Base-by-base conservation (phyloP, 1,139 yeast genomes). In the Suhomyces choctaworum region DNA sequence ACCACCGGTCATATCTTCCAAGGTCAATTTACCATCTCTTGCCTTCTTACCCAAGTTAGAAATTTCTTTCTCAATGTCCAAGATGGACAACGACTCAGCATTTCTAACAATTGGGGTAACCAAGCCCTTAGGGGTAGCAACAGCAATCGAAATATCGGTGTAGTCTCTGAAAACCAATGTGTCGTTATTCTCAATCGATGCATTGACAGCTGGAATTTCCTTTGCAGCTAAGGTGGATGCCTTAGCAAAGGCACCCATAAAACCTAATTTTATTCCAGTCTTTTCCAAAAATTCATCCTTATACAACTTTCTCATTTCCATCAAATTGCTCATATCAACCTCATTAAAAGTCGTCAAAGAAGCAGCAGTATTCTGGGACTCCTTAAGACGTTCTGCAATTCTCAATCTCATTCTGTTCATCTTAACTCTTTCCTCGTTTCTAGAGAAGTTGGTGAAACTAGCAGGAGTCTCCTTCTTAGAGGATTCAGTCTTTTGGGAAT, bases 321-420 rank as follows among this genome's bases (percentile, higher is more conserved):
- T 75, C 56, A 92, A 70, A 47, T 84, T 80, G 44, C 95, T 74
- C 98, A 92, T 92, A 71, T 92, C 98, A 47, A 88, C 96, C 72
- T 92, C 98, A 69, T 92, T 90, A 78, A 92, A 92, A 31, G 98
- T 92, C 46, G 98, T 92, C 60, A 92, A 79, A 34, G 97, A 88
- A 31, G 99, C 99, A 49, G 97, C 96, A 38, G 98, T 89, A 76
- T 92, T 92, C 72, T 92, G 99, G 25, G 97, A 86, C 74, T 94
- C 97, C 86, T 92, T 92, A 63, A 92, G 84, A 72, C 99, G 88
- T 75, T 94, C 97, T 41, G 98, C 97, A 51, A 94, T 94, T 78
- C 99, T 87, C 69, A 87, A 72, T 73, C 99, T 86, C 98, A 92
- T 94, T 76, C 99, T 87, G 82, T 90, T 92, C 98, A 92, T 92